Conservation (phyloP, 176 grass and related monocot genomes). For the sorghum (Sorghum bicolor) region DNA sequence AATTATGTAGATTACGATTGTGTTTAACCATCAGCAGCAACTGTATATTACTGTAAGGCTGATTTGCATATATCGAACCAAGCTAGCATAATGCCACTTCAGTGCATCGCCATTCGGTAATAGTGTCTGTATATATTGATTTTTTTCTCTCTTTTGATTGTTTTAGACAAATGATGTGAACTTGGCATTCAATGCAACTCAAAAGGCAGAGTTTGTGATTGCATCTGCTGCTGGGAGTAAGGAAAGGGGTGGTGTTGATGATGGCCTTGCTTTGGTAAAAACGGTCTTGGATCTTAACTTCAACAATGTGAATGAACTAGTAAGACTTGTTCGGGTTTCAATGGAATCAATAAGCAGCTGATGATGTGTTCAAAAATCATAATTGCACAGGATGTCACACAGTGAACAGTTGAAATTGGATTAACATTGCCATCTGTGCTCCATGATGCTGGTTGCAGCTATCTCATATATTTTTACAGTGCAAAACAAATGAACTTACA, state of each 20-base stretch:
- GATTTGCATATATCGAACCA: constrained; percentile 11
- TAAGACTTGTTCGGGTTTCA: constrained; percentile 68
- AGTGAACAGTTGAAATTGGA: neutral
- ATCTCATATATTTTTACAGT: constrained; percentile 4
- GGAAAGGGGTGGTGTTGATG: constrained; percentile 21
- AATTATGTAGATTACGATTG: neutral
- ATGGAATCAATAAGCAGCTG: constrained; percentile 52
- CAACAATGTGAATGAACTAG: constrained; percentile 63
- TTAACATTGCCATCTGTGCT: neutral
- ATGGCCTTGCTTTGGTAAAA: constrained; percentile 61
- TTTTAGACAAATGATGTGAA: constrained; percentile 78
- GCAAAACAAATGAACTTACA: constrained; percentile 1
- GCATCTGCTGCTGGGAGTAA: constrained; percentile 39
- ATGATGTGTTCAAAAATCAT: constrained; percentile 9
- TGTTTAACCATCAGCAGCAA: neutral
- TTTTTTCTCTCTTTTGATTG: constrained; percentile 10
- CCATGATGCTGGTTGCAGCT: constrained; percentile 6
- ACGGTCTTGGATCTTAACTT: constrained; percentile 78
- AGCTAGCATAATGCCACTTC: neutral
- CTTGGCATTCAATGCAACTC: constrained; percentile 76
- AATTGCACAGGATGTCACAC: neutral
- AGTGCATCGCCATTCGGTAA: constrained; percentile 11
- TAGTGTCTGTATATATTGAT: constrained; percentile 22
- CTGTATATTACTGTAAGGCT: constrained; percentile 13
- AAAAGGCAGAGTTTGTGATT: constrained; percentile 62